Evolutionary conservation across 1,139 yeast genomes (phyloP), one percentile per base, ranked within the genome.

Genomic region (Hansenula lynferdii): DNA sequence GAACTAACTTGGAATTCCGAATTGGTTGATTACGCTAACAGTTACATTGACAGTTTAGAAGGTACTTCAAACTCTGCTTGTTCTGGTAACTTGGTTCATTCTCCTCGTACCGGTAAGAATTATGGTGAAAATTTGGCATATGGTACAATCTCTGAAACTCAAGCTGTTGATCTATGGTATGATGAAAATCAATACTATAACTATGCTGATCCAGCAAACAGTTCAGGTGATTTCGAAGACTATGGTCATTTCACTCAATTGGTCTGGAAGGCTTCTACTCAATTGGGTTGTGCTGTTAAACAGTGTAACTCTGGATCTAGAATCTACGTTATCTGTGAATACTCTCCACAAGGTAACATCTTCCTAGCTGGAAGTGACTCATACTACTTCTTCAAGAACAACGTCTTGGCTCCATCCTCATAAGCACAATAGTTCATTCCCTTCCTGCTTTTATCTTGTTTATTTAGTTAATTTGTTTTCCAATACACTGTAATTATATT

Each of bases 321-420:
- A 44, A 77, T 73, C 48, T 82, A 81, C 62, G 69, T 84, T 41
- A 72, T 81, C 42, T 83, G 92, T 67, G 84, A 81, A 52, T 83
- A 83, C 61, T 56, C 66, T 28, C 64, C 72, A 18, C 71, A 77
- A 48, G 92, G 92, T 56, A 82, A 82, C 54, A 56, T 75, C 33
- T 62, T 75, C 34, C 67, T 72, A 19, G 43, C 43, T 7, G 51
- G 50, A 21, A 45, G 43, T 23, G 58, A 64, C 60, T 40, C 38
- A 24, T 54, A 47, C 45, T 61, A 61, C 38, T 66, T 58, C 53
- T 81, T 80, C 57, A 67, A 58, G 28, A 62, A 60, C 22, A 78
- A 82, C 49, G 89, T 82, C 35, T 50, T 67, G 28, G 67, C 73
- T 34, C 69, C 45, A 33, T 35, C 11, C n/a, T n/a, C n/a, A n/a